phyloP scores from a whole-genome alignment of 768 basidiomycete genomes.

The Mycena olivaceomarginata region DNA sequence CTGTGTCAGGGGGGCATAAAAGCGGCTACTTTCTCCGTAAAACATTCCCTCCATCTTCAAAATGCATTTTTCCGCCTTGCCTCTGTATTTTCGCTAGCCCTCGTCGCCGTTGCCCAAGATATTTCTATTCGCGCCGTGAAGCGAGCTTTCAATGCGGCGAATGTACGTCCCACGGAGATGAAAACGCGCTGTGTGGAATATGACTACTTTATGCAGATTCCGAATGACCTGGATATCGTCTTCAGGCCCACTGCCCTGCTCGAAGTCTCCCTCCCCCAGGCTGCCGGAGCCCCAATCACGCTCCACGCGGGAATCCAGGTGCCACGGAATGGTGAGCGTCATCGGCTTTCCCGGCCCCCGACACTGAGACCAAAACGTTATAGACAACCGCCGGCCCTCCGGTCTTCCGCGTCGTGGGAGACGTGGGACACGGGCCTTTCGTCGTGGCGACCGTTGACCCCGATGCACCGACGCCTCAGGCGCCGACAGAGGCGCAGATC shows the following conservation, averaged over 20 bases:
- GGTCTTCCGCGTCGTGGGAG: constrained; percentile 53
- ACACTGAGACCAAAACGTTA: neutral
- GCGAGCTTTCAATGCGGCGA: constrained; percentile 33
- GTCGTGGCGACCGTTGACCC: constrained; percentile 69
- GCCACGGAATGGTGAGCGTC: constrained; percentile 25
- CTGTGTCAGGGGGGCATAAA: neutral
- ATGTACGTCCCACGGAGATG: constrained; percentile 17
- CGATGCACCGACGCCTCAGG: constrained; percentile 70
- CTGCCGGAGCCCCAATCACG: constrained; percentile 44
- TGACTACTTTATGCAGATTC: constrained; percentile 43
- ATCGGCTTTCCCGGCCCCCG: neutral
- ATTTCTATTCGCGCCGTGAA: constrained; percentile 31
- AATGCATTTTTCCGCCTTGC: constrained; percentile 28
- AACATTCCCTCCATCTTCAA: neutral
- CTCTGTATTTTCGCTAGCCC: constrained; percentile 24
- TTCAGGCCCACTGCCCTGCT: constrained; percentile 51
- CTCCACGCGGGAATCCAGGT: constrained; percentile 51
- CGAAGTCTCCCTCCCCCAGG: constrained; percentile 50
- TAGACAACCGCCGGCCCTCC: constrained; percentile 63
- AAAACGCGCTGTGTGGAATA: neutral
- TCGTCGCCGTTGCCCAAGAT: constrained; percentile 33
- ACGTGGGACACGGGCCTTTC: constrained; percentile 60
- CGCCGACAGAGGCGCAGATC: constrained; percentile 62
- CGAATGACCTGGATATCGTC: constrained; percentile 45
- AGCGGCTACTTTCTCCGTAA: neutral